phyloP scores from a whole-genome alignment of 2,329 filamentous ascomycete genomes.

The Colletotrichum eremochloae region DNA sequence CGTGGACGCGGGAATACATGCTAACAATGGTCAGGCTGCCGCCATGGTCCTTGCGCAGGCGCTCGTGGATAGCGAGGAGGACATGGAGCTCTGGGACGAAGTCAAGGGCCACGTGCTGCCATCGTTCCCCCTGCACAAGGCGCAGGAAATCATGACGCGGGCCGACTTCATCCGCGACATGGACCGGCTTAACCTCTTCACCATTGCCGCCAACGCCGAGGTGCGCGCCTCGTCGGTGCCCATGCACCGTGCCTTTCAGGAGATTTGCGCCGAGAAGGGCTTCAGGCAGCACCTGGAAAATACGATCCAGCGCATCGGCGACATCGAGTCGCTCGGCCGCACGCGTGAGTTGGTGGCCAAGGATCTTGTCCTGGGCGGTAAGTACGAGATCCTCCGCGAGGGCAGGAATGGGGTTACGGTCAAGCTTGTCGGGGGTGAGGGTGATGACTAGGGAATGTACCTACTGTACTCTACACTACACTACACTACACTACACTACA shows the following conservation, averaged over 20 bases:
- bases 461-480: background rate
- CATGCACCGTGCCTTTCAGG: slow-evolving; percentile 92
- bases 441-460: slow-evolving; percentile 50
- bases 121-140: slow-evolving; percentile 76
- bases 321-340: slow-evolving; percentile 91
- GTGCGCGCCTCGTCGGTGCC: slow-evolving; percentile 95
- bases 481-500: too few species aligned
- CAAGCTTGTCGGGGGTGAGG: slow-evolving; percentile 58
- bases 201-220: slow-evolving; percentile 87
- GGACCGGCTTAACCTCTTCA: slow-evolving; percentile 95
- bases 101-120: slow-evolving; percentile 40
- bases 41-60: slow-evolving; percentile 94
- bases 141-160: slow-evolving; percentile 93
- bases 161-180: slow-evolving; percentile 94
- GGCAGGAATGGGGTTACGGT: slow-evolving; percentile 57
- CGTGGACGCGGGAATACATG: background rate
- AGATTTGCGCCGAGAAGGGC: slow-evolving; percentile 77
- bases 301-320: slow-evolving; percentile 78
- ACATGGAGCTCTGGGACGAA: slow-evolving; percentile 54
- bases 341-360: slow-evolving; percentile 97
- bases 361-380: slow-evolving; percentile 87
- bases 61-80: slow-evolving; percentile 84
- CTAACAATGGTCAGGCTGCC: slow-evolving; percentile 70
- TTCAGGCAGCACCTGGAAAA: slow-evolving; percentile 67
- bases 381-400: slow-evolving; percentile 74